These are phyloP conservation scores for Chlorella vulgaris DNA, from an alignment of 139 green algal genomes.

Conservation along the genomic window DNA sequence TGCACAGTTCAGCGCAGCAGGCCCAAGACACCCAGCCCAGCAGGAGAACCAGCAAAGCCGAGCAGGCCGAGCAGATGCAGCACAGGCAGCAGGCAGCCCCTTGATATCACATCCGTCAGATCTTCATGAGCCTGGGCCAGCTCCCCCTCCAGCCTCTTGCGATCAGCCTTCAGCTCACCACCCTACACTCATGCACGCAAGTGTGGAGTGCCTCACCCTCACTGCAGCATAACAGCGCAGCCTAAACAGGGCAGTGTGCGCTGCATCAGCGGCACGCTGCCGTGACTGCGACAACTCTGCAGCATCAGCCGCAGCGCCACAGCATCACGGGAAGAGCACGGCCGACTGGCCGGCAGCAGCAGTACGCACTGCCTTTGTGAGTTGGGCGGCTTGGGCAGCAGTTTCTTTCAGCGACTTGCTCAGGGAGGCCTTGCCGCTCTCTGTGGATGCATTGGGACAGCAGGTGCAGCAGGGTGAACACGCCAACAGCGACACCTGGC, in stretches of 20 bases:
- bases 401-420: neutral
- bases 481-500: neutral
- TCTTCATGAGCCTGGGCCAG: neutral
- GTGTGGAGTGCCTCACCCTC: neutral
- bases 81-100: too few relatives aligned
- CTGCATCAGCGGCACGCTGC: too few relatives aligned
- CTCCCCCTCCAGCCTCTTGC: neutral
- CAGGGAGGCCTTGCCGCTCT: neutral
- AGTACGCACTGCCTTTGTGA: neutral
- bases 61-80: neutral
- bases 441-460: neutral
- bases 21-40: too few relatives aligned
- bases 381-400: neutral
- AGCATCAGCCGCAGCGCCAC: too few relatives aligned
- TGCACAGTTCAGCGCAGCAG: too few relatives aligned
- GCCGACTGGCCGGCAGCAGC: neutral
- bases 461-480: neutral
- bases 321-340: neutral
- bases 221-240: too few relatives aligned
- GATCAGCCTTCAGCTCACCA: neutral
- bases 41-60: neutral
- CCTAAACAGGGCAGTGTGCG: too few relatives aligned
- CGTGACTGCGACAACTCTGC: too few relatives aligned
- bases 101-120: neutral
- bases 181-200: too few relatives aligned